Evolutionary conservation across 257 asterid genomes (phyloP).

Genomic region (Penstemon newberryi): DNA sequence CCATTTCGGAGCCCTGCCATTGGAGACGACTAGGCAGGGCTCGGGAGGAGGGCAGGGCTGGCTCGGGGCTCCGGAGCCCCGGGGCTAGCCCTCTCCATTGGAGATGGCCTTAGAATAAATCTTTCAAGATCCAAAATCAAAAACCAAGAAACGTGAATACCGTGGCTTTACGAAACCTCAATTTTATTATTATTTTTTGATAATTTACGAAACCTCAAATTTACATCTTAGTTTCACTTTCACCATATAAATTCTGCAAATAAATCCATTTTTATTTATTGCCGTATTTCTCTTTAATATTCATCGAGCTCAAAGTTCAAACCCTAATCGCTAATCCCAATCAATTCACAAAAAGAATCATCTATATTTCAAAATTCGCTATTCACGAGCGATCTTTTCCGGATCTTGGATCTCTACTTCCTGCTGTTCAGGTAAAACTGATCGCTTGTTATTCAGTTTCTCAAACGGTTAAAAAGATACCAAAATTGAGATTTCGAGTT

Average conservation of each 20-base stretch:
- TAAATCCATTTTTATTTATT: slow-evolving; percentile 1
- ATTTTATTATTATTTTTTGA: too few relatives aligned
- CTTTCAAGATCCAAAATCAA: too few relatives aligned
- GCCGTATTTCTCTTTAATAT: not conserved
- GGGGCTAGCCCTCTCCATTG: too few relatives aligned
- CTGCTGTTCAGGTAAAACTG: slow-evolving; percentile 28
- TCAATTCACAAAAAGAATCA: not conserved
- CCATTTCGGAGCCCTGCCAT: too few relatives aligned
- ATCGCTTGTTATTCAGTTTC: not conserved
- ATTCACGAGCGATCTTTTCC: slow-evolving; percentile 21
- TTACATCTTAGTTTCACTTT: not conserved
- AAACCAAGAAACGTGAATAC: slow-evolving; percentile 9
- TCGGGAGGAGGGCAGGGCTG: too few relatives aligned
- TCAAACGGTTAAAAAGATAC: not conserved
- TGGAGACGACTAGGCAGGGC: too few relatives aligned
- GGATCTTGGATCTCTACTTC: slow-evolving; percentile 21
- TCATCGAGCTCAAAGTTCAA: slow-evolving; percentile 14
- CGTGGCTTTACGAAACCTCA: not conserved
- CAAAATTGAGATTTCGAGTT: not conserved
- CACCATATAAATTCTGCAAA: not conserved
- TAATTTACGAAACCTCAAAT: not conserved
- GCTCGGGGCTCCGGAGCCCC: too few relatives aligned
- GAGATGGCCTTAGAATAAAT: too few relatives aligned
- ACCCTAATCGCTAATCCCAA: slow-evolving; percentile 34
- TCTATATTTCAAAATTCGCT: not conserved